Base-by-base conservation (phyloP, 1,284 basidiomycete genomes). In the Neolentinus lepideus region DNA sequence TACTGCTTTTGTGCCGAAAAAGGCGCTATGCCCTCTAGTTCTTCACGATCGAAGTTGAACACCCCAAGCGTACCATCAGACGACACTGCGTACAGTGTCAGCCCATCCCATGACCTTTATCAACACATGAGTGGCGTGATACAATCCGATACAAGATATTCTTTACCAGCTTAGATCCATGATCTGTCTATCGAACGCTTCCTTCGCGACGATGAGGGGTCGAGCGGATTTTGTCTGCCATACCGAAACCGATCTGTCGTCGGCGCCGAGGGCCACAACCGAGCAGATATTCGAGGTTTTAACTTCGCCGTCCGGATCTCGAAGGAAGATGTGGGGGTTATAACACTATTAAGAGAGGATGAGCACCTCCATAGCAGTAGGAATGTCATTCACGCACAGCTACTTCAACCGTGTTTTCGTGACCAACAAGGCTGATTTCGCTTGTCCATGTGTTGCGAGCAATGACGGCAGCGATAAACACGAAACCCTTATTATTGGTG, bases 81-180 rank as follows among this genome's bases (percentile, higher is more conserved):
- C 0, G 95, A 98, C 57, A 92, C 95, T 0, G 94, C 94, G 64
- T 97, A 99, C 0, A 99, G 79, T 1, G 89, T 90, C 46, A 92
- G 78, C 6, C 97, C 96, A 65, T 99, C 95, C 66, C 83, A 84
- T 2, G 92, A 92, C 92, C 92, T 94, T 59, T 2, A 19, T 54
- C 19, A 4, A 14, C 22, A n/a, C n/a, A n/a, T n/a, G n/a, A n/a
- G n/a, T n/a, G n/a, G n/a, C n/a, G n/a, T n/a, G n/a, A n/a, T n/a
- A n/a, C n/a, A n/a, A n/a, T n/a, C 24, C 51, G 57, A 59, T 48
- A 35, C 14, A 19, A 68, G 84, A 60, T 65, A n/a, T n/a, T n/a
- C n/a, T n/a, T n/a, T n/a, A 93, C 96, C 97, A 99, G 64, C 88
- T 92, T 2, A 99, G 77, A 68, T 99, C 97, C 80, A 98, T 89